Conservation (phyloP, 163 green algal genomes). For the Chlamydomonas reinhardtii region DNA sequence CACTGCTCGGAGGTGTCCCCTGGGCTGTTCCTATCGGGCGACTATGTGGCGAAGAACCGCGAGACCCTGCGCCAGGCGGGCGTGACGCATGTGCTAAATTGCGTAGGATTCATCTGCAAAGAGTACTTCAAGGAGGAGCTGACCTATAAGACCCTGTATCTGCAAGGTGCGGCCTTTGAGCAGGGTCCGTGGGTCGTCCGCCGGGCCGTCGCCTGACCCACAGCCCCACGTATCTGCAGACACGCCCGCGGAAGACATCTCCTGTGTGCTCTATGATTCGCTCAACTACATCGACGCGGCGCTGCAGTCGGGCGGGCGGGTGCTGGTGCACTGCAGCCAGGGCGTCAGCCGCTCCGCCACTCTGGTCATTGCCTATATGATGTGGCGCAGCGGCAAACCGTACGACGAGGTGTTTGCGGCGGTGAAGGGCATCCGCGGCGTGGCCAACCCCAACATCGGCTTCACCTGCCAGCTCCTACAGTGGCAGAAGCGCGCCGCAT, state of each 20-base stretch:
- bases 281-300: slow-evolving; percentile 95
- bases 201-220: too few relatives aligned
- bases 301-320: slow-evolving; percentile 65
- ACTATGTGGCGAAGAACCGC: slow-evolving; percentile 85
- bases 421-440: slow-evolving; percentile 75
- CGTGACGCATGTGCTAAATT: slow-evolving; percentile 99
- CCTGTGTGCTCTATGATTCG: slow-evolving; percentile 92
- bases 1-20: slow-evolving; percentile 89
- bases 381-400: slow-evolving; percentile 82
- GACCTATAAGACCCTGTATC: slow-evolving; percentile 90
- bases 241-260: slow-evolving; percentile 92
- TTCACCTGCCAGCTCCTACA: slow-evolving; percentile 69
- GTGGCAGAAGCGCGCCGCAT: slow-evolving; percentile 70
- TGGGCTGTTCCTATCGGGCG: slow-evolving; percentile 86
- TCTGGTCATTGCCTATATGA: slow-evolving; percentile 95
- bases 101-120: slow-evolving; percentile 92
- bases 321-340: slow-evolving; percentile 97
- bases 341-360: slow-evolving; percentile 93
- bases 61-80: slow-evolving; percentile 76
- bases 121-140: slow-evolving; percentile 88
- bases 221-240: slow-evolving; percentile 75
- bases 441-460: slow-evolving; percentile 96
- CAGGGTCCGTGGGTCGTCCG: too few relatives aligned
- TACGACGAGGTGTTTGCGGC: slow-evolving; percentile 86
- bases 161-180: slow-evolving; percentile 92